A percentile compares a stretch with the other conserved stretches of the same genome.
phyloP scores from a whole-genome alignment of 257 asterid genomes.

The Ligustrum vulgare region DNA sequence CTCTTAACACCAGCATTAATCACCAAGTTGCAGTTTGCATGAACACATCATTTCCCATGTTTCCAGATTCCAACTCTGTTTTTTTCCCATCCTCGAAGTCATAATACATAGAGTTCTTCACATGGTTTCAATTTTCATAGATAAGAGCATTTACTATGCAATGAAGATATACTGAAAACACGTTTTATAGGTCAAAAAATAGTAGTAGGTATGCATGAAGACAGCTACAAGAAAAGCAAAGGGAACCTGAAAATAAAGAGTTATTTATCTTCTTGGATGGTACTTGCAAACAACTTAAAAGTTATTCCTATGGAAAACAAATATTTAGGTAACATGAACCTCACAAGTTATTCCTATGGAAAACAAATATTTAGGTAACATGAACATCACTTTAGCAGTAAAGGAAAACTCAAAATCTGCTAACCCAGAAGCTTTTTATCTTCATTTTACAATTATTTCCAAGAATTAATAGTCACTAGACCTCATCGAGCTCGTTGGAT shows the following conservation, averaged over 20 bases:
- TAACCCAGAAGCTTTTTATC: neutral
- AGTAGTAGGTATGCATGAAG: neutral
- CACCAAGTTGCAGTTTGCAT: too few species aligned
- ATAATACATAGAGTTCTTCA: too few species aligned
- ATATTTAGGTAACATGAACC: neutral
- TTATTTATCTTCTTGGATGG: neutral
- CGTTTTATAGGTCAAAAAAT: too few species aligned
- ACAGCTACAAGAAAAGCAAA: neutral
- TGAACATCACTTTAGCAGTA: neutral
- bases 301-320: neutral
- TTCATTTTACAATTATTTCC: neutral
- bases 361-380: neutral
- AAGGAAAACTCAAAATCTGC: neutral
- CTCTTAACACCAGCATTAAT: too few species aligned
- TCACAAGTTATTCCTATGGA: neutral
- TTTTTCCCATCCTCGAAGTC: too few species aligned
- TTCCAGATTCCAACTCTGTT: too few species aligned
- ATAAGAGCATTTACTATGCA: neutral
- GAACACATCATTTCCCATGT: too few species aligned
- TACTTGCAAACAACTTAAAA: neutral
- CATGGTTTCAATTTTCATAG: neutral
- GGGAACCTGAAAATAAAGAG: neutral
- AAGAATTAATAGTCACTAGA: constrained; percentile 24
- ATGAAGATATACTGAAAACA: neutral
- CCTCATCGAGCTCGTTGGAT: constrained; percentile 41